Evolutionary conservation across 2,329 filamentous ascomycete genomes (phyloP), one percentile per base, ranked within the genome.

Genomic region (Fusarium odoratissimum): DNA sequence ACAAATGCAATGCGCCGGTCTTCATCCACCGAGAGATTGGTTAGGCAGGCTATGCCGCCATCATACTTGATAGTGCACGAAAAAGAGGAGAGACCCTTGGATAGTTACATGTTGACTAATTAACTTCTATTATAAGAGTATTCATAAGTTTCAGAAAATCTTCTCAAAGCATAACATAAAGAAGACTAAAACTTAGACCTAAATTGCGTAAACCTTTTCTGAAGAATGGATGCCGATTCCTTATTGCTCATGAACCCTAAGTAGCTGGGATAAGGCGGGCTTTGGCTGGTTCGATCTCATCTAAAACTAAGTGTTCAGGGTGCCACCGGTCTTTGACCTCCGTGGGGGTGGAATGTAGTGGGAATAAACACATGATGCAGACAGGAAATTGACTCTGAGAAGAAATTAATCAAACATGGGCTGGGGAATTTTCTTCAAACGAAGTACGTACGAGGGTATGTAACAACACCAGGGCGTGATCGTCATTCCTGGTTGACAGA

Each of bases 291-390:
- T 60, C 46, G 51, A 61, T 60, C 54, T 45, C 30, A 58, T 48
- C 45, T 54, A 58, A 63, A 64, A 63, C 13, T 33, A 33, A 33
- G 33, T 6, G 16, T 17, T 48, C 52, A 57, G 28, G 61, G 60
- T 37, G 66, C 56, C 73, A 73, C 63, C 75, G 75, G 75, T 35
- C 75, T 76, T 76, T 63, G 73, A 76, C 72, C 72, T 77, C 75
- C 75, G 75, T 77, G 75, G 75, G 75, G 75, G 75, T 76, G 74
- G 67, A 67, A 69, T 69, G 35, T 40, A 46, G 60, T 76, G 61
- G 67, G 64, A 77, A 73, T 71, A 75, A 75, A 72, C 57, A 46
- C 59, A 48, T 63, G 67, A 60, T 51, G 64, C 55, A 63, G 59
- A 61, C 61, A 56, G 54, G 64, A 64, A 58, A 72, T 64, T 62